Conservation (phyloP, 2,329 filamentous ascomycete species). For the Fusarium poae region DNA sequence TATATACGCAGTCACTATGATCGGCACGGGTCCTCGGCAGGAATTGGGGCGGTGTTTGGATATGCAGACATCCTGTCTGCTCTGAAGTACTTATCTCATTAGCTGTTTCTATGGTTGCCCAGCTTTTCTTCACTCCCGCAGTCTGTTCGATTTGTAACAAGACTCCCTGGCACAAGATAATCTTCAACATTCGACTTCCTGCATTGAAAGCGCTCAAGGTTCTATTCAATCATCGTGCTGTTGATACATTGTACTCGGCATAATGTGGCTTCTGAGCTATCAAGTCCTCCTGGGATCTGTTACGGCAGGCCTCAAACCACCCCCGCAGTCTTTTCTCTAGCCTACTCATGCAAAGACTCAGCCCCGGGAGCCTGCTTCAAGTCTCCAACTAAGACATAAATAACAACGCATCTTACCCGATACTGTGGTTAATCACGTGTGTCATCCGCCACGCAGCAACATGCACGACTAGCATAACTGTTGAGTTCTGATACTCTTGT, state of each 20-base stretch:
- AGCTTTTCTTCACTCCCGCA: accelerated
- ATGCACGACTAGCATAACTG: neutral
- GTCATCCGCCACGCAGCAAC: neutral
- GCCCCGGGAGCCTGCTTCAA: neutral
- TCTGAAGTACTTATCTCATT: accelerated
- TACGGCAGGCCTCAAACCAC: neutral
- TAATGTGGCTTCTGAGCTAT: too few species aligned
- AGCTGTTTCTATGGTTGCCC: neutral
- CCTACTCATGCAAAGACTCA: neutral
- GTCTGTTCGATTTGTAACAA: neutral
- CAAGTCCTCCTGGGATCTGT: too few species aligned
- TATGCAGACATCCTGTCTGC: neutral
- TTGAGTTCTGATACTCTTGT: too few species aligned
- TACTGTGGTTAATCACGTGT: neutral
- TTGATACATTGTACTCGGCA: neutral
- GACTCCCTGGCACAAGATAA: accelerated
- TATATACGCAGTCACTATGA: neutral
- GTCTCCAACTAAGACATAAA: neutral
- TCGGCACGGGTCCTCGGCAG: neutral
- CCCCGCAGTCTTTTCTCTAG: neutral
- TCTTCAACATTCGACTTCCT: neutral
- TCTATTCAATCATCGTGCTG: accelerated
- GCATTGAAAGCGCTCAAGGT: accelerated
- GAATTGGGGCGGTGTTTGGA: accelerated
- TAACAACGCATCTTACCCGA: neutral